phyloP scores from a whole-genome alignment of 1,139 yeast species.

The Eremothecium coryli region DNA sequence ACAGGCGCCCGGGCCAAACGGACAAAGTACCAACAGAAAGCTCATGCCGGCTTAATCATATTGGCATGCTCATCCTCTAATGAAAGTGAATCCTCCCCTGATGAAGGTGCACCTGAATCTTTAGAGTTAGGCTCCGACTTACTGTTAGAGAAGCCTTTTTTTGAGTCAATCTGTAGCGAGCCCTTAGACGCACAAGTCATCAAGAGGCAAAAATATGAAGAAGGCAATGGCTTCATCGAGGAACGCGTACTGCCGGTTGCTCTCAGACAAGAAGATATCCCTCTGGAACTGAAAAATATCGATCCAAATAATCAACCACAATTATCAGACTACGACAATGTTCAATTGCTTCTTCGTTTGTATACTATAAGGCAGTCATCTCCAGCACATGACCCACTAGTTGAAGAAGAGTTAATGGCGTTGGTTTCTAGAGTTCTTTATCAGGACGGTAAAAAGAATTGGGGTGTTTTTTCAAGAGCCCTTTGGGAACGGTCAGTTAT shows the following conservation, averaged over 20 bases:
- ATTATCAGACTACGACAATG: slow-evolving; percentile 58
- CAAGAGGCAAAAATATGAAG: slow-evolving; percentile 31
- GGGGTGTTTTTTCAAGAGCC: slow-evolving; percentile 76
- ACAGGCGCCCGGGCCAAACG: slow-evolving; percentile 87
- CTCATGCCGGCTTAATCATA: slow-evolving; percentile 67
- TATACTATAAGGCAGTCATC: slow-evolving; percentile 59
- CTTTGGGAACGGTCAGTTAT: slow-evolving; percentile 84
- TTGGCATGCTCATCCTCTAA: slow-evolving; percentile 46
- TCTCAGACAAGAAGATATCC: slow-evolving; percentile 51
- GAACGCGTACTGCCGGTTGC: slow-evolving; percentile 52
- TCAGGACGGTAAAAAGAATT: slow-evolving; percentile 34
- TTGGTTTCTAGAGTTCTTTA: slow-evolving; percentile 63
- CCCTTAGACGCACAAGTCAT: slow-evolving; percentile 34
- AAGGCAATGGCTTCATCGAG: slow-evolving; percentile 27
- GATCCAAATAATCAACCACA: slow-evolving; percentile 82
- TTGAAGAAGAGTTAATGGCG: slow-evolving; percentile 75
- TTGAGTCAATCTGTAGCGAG: slow-evolving; percentile 51
- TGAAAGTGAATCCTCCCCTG: background rate
- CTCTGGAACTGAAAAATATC: slow-evolving; percentile 42
- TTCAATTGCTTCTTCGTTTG: slow-evolving; percentile 62
- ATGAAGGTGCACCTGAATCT: slow-evolving; percentile 39
- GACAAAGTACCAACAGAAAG: slow-evolving; percentile 69
- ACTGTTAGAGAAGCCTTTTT: slow-evolving; percentile 64
- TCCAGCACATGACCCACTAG: slow-evolving; percentile 60
- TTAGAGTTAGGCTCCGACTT: slow-evolving; percentile 67